A percentile compares a stretch with the other conserved stretches of the same genome.
Evolutionary conservation across 73 alveolate genomes (phyloP).

Genomic region (Symbiodinium natans): DNA sequence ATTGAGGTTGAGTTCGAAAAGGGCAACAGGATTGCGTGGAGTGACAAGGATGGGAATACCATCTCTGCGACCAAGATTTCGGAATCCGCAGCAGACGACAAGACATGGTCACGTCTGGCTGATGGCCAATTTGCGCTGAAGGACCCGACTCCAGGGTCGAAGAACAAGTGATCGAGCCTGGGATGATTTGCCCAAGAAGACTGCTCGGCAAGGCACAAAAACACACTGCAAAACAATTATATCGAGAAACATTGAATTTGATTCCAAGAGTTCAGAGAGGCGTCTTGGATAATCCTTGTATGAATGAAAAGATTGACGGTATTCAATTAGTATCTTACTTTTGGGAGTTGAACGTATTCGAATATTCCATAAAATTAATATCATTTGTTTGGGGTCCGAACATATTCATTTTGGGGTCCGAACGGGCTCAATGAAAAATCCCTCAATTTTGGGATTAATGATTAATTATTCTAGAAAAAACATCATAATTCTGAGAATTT

Average conservation of each 20-base stretch:
- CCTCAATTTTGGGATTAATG: too few species aligned
- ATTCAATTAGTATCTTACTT: too few species aligned
- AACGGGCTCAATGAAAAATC: too few species aligned
- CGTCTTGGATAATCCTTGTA: neutral
- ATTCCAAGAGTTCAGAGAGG: neutral
- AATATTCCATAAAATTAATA: too few species aligned
- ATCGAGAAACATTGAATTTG: neutral
- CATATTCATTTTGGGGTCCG: too few species aligned
- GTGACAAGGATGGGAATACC: neutral
- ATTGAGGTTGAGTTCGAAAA: neutral
- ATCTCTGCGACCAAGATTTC: neutral
- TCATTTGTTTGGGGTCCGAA: too few species aligned
- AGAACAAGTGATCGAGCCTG: neutral
- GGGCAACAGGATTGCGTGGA: neutral
- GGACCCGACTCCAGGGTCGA: neutral
- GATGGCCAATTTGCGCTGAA: neutral
- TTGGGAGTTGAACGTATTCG: too few species aligned
- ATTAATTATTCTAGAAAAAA: too few species aligned
- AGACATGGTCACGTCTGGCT: slow-evolving; percentile 1
- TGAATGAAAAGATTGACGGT: too few species aligned
- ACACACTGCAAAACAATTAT: neutral
- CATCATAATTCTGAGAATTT: too few species aligned
- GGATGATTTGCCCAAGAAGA: neutral
- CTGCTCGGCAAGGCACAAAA: neutral
- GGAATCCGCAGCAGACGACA: neutral